Conservation (phyloP, 345 rosid species). For the Salix suchowensis region DNA sequence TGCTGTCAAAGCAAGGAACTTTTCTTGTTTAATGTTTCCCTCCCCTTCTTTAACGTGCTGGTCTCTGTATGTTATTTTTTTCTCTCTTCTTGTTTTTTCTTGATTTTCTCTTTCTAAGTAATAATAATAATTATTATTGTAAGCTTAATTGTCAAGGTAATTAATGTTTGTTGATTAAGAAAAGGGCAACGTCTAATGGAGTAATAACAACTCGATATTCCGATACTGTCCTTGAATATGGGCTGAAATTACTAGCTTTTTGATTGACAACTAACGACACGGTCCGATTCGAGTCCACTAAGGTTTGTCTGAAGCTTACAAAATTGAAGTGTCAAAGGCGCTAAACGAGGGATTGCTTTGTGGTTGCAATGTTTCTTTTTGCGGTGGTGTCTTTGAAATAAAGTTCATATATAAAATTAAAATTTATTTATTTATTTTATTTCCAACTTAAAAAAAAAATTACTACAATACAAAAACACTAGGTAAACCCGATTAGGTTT, state of each 20-base stretch:
- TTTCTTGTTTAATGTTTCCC: neutral
- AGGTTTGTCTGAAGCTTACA: conserved; percentile 22
- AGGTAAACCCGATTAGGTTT: too few species aligned
- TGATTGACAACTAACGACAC: neutral
- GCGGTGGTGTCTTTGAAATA: too few species aligned
- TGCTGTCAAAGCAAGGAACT: conserved; percentile 10
- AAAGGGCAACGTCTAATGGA: conserved; percentile 15
- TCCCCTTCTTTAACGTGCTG: conserved; percentile 10
- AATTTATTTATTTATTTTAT: too few species aligned
- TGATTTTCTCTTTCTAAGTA: neutral
- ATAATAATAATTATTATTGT: neutral
- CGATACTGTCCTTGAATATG: conserved; percentile 25
- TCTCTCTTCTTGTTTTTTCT: neutral
- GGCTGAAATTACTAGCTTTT: conserved; percentile 15
- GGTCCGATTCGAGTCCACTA: conserved; percentile 21
- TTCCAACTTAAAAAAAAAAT: too few species aligned
- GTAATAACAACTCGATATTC: neutral
- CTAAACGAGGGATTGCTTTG: neutral
- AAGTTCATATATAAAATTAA: too few species aligned
- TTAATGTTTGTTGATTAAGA: conserved; percentile 5
- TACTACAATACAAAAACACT: too few species aligned
- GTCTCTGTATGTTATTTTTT: neutral
- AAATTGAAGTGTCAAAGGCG: neutral
- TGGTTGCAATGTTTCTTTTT: neutral
- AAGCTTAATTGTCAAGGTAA: conserved; percentile 6